Percentiles rank a stretch among this genome's conserved stretches.
Conservation (phyloP, 2,329 filamentous ascomycete species). For the Fusarium cicatricum region DNA sequence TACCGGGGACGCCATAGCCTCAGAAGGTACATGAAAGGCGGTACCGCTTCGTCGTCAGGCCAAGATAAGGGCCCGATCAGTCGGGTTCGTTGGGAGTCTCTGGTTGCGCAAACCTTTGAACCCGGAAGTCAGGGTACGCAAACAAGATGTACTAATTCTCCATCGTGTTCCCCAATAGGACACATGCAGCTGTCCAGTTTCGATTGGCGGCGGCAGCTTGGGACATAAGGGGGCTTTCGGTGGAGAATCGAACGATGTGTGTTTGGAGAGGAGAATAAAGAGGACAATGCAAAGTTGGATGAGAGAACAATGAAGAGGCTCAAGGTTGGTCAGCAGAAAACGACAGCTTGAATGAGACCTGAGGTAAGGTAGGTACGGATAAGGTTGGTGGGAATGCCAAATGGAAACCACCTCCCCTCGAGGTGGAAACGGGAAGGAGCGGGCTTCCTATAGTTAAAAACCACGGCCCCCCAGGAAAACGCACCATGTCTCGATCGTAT, state of each 20-base stretch:
- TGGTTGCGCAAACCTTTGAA: not conserved
- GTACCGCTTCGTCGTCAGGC: conserved; percentile 6
- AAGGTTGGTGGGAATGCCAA: not conserved
- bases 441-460: conserved; percentile 23
- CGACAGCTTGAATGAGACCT: not conserved
- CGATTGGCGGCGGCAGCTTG: conserved; percentile 15
- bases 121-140: conserved; percentile 2
- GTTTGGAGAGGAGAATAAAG: not conserved
- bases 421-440: conserved; percentile 8
- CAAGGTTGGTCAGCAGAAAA: not conserved
- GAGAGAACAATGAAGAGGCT: not conserved
- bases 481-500: conserved; percentile 25
- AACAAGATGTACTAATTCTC: conserved; percentile 1
- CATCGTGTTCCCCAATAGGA: conserved; percentile 11
- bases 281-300: not conserved
- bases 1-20: conserved; percentile 26
- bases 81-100: not conserved
- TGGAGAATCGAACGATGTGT: conserved; percentile 21
- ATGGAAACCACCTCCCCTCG: conserved; percentile 1
- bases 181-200: conserved; percentile 23
- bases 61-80: not conserved
- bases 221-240: conserved; percentile 8
- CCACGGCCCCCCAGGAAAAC: not conserved
- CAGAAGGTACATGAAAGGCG: conserved; percentile 7
- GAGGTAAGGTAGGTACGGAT: not conserved